Conservation (phyloP, 352 stramenopile species). For the Pythium utonaiense region DNA sequence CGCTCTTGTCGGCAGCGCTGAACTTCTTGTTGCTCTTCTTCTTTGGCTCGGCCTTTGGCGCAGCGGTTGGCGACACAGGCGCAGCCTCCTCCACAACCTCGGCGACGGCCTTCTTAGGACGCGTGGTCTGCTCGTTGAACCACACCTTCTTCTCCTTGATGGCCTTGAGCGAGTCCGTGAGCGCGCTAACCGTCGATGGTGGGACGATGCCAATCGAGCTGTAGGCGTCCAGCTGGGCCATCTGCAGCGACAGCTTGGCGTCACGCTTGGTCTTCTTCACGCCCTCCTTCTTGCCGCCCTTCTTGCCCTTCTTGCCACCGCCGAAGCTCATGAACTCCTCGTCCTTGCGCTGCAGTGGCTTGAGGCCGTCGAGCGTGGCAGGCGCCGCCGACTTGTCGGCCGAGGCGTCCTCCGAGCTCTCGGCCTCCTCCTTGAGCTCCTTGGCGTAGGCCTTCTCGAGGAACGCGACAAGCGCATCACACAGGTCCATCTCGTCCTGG, state of each 20-base stretch:
- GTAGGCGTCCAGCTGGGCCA: constrained; percentile 89
- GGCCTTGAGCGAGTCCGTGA: constrained; percentile 87
- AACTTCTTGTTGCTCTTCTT: constrained; percentile 83
- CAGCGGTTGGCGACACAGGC: constrained; percentile 12
- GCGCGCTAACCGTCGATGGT: constrained; percentile 76
- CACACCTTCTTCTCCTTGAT: constrained; percentile 95
- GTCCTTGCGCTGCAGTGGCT: constrained; percentile 84
- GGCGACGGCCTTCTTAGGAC: constrained; percentile 25
- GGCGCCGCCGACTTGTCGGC: constrained; percentile 27
- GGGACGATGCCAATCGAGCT: constrained; percentile 89
- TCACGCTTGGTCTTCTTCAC: constrained; percentile 80
- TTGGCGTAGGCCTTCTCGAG: constrained; percentile 91
- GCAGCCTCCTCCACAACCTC: constrained; percentile 3
- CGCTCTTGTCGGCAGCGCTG: constrained; percentile 68
- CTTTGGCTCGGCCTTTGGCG: constrained; percentile 43
- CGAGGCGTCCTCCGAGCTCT: constrained; percentile 36
- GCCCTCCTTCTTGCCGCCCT: constrained; percentile 48
- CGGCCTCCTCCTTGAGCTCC: constrained; percentile 60
- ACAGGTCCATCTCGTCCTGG: constrained; percentile 95
- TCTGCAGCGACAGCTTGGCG: constrained; percentile 69
- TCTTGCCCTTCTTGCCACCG: constrained; percentile 69
- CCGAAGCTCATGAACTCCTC: constrained; percentile 82
- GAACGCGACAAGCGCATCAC: constrained; percentile 92
- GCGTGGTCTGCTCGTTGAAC: constrained; percentile 70
- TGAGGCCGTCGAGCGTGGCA: constrained; percentile 91